Percentiles rank a stretch among this genome's conserved stretches.
Evolutionary conservation across 2,329 filamentous ascomycete species (phyloP).

Genomic region (Cercospora sp.): DNA sequence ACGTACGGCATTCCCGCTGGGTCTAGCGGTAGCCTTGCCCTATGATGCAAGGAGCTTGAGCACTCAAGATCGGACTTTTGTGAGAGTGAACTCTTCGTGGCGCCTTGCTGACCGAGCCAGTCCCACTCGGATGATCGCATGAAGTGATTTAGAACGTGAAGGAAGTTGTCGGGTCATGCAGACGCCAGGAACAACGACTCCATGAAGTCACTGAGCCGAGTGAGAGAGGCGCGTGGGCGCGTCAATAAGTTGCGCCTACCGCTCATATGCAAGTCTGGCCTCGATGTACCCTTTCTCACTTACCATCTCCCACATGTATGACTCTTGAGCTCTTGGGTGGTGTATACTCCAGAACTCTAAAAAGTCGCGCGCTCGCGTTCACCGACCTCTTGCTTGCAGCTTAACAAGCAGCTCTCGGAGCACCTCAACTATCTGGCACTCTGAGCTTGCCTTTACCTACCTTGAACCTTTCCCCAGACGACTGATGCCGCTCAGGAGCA

Average conservation of each 20-base stretch:
- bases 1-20: not conserved
- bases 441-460: not conserved
- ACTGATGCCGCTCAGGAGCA: slow-evolving; percentile 19
- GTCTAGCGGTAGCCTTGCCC: not conserved
- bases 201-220: slow-evolving; percentile 5
- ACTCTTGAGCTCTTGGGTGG: not conserved
- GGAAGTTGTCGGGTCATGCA: not conserved
- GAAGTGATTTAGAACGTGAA: not conserved
- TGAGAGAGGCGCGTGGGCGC: not conserved
- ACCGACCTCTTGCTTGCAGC: not conserved
- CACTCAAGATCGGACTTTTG: not conserved
- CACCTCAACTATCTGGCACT: not conserved
- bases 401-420: not conserved
- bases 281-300: not conserved
- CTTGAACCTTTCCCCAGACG: not conserved
- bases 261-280: not conserved
- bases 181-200: not conserved
- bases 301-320: not conserved
- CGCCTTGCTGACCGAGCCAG: not conserved
- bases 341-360: not conserved
- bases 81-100: not conserved
- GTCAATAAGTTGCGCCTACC: not conserved
- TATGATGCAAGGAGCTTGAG: not conserved
- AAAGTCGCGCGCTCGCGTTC: slow-evolving; percentile 1
- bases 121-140: not conserved